Percentiles rank a stretch among this genome's conserved stretches.
Conservation (phyloP, 176 grass and related monocot genomes). For the Triticum timopheevii region DNA sequence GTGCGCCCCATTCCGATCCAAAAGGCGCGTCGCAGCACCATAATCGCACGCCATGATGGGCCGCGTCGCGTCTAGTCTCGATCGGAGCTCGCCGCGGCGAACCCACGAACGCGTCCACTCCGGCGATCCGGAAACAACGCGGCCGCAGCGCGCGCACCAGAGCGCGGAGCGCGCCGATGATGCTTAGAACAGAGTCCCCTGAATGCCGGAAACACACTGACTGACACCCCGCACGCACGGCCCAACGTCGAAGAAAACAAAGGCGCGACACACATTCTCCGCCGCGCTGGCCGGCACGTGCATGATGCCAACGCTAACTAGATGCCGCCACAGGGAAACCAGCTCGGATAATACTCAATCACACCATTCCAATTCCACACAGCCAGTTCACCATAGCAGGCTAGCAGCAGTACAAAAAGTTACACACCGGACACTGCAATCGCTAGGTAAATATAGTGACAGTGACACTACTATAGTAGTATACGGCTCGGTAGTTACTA, state of each 20-base stretch:
- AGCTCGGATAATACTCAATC: neutral
- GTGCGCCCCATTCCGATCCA: neutral
- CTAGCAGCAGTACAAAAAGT: conserved; percentile 19
- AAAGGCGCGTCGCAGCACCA: conserved; percentile 16
- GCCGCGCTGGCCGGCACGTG: conserved; percentile 26
- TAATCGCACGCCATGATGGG: neutral
- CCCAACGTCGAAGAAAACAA: neutral
- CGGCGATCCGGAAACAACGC: neutral
- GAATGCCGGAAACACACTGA: conserved; percentile 25
- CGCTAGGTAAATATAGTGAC: conserved; percentile 21
- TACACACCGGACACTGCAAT: conserved; percentile 22
- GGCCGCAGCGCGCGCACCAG: neutral
- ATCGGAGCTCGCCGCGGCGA: no score
- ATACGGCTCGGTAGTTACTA: neutral
- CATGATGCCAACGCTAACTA: neutral
- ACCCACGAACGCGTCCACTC: neutral
- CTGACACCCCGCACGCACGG: neutral
- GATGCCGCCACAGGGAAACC: neutral
- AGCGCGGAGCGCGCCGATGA: neutral
- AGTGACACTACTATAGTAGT: neutral
- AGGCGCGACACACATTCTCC: conserved; percentile 31
- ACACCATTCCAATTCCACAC: neutral
- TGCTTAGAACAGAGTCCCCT: neutral
- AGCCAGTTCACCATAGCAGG: neutral
- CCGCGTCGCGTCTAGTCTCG: neutral